Percentiles rank a stretch among this genome's conserved stretches.
Evolutionary conservation across 1,284 basidiomycete genomes (phyloP).

Genomic region (Moesziomyces sp.): DNA sequence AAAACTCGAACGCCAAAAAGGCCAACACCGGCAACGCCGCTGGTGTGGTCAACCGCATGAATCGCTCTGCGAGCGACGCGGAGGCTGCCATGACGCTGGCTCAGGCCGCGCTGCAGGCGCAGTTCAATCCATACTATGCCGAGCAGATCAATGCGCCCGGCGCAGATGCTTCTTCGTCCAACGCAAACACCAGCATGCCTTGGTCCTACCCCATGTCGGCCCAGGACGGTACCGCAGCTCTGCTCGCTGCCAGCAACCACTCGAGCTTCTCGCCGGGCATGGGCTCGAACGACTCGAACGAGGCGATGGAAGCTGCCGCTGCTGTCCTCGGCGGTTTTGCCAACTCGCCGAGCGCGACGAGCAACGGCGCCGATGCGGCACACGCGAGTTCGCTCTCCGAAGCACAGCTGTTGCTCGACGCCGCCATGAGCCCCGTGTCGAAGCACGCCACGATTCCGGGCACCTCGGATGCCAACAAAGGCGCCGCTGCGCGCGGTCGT

Average conservation of each 20-base stretch:
- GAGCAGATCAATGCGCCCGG: slow-evolving; percentile 31
- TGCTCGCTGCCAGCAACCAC: slow-evolving; percentile 49
- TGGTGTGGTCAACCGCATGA: slow-evolving; percentile 40
- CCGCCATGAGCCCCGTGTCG: slow-evolving; percentile 50
- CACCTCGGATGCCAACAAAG: slow-evolving; percentile 2
- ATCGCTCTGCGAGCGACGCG: slow-evolving; percentile 54
- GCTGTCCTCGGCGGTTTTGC: slow-evolving; percentile 50
- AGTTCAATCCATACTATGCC: slow-evolving; percentile 47
- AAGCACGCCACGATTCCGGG: slow-evolving; percentile 39
- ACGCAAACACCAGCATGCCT: slow-evolving; percentile 14
- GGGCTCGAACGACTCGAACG: slow-evolving; percentile 49
- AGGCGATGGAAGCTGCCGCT: slow-evolving; percentile 49
- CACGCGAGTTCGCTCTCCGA: slow-evolving; percentile 45
- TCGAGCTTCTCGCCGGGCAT: slow-evolving; percentile 44
- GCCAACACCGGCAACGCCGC: slow-evolving; percentile 44
- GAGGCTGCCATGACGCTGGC: slow-evolving; percentile 60
- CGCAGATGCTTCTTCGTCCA: slow-evolving; percentile 13
- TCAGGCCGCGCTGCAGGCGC: slow-evolving; percentile 53
- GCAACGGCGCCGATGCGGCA: slow-evolving; percentile 12
- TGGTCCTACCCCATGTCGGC: slow-evolving; percentile 45
- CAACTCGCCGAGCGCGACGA: slow-evolving; percentile 20
- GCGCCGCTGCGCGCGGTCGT: slow-evolving; percentile 10
- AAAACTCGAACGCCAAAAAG: slow-evolving; percentile 44
- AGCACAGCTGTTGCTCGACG: slow-evolving; percentile 49
- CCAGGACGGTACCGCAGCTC: slow-evolving; percentile 43